Base-by-base conservation (phyloP, 768 basidiomycete species). In the Russula sp. region DNA sequence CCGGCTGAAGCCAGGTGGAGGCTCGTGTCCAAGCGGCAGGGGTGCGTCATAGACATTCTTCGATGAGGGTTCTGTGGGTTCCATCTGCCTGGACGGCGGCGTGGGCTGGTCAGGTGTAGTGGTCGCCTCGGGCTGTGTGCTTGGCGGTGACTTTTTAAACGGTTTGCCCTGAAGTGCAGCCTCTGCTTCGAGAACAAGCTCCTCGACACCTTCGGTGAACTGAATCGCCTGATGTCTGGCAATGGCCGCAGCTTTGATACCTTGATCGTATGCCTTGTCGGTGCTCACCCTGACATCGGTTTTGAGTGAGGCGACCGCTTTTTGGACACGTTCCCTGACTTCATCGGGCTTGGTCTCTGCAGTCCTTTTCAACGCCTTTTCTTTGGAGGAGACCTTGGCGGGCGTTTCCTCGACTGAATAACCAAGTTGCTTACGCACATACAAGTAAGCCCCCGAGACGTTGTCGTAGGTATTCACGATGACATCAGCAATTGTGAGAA, bases 11-110 rank as follows among this genome's bases (percentile, higher is more conserved):
- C 96, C 96, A 27, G 92, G 92, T 39, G 96, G 95, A 10, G 89
- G 92, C 73, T 98, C 94, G 72, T 91, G 92, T 13, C 94, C 96
- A 55, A 99, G 75, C n/a, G 96, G 97, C 27, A 98, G 79, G 6
- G 88, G 87, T 18, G 76, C 81, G 50, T 77, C 74, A 71, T 96
- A 96, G 20, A 88, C 76, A 50, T 76, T 76, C 34, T 76, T 75
- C n/a, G 63, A 66, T 9, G 59, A 58, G 35, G 66, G 61, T 61
- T 69, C 62, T 27, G 63, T 47, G 48, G 64, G 34, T 65, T 65
- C 65, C 54, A 65, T 60, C 57, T 55, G 68, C 35, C n/a, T 39
- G 31, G 52, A 47, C 32, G 70, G 62, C 2, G 69, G 50, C 13
- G 68, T 66, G 35, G 71, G 71, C 49, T 72, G 72, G 31, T 65